Evolutionary conservation across 129 eudicot species (phyloP).

Genomic region (Gnaphalium uliginosum): DNA sequence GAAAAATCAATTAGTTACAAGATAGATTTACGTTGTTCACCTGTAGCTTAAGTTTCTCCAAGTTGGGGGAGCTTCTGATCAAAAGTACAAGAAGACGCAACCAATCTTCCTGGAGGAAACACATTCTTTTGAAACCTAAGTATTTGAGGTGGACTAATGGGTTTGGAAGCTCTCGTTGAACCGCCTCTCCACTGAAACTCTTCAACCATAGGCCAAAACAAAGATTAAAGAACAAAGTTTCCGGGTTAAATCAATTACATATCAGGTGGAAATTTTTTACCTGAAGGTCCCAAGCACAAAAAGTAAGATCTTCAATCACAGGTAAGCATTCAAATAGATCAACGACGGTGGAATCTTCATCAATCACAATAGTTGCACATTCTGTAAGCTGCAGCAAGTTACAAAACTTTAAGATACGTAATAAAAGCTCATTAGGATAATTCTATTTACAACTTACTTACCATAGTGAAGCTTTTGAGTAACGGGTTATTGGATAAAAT

Average conservation of each 20-base stretch:
- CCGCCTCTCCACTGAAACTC: not conserved
- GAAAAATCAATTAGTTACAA: not conserved
- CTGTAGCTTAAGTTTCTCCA: not conserved
- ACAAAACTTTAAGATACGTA: not conserved
- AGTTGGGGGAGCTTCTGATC: not conserved
- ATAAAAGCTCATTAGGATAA: not conserved
- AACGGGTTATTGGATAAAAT: not conserved
- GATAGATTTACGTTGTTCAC: not conserved
- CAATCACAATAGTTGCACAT: not conserved
- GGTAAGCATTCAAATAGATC: not conserved
- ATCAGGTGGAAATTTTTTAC: not conserved
- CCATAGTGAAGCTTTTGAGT: constrained; percentile 2
- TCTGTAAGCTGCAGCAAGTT: not conserved
- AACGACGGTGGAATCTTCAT: not conserved
- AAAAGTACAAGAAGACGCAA: not conserved
- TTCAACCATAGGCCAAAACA: not conserved
- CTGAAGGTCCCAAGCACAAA: not conserved
- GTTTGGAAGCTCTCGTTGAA: not conserved
- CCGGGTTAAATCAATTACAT: not conserved
- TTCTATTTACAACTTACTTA: not conserved
- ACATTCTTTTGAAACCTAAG: not conserved
- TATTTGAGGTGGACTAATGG: constrained; percentile 3
- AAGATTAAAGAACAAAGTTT: not conserved
- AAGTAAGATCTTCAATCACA: not conserved
- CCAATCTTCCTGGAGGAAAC: not conserved